These are phyloP conservation scores for Aegilops umbellulata DNA, from an alignment of 176 grass and related monocot species.

Conservation along the genomic window DNA sequence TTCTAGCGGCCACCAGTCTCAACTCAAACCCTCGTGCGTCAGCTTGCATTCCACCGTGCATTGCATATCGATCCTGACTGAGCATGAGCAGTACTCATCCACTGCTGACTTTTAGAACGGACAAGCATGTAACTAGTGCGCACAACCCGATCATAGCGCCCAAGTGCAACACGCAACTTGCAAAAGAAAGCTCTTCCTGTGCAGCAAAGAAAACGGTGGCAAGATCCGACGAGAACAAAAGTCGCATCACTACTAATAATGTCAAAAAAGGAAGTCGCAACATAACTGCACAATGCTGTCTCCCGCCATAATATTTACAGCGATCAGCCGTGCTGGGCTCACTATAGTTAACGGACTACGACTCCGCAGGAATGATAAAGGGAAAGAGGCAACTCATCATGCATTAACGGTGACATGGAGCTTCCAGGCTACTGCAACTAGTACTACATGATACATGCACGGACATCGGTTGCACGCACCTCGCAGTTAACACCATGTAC, in stretches of 20 bases:
- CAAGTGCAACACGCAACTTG: neutral
- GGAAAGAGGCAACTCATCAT: neutral
- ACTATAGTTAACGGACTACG: neutral
- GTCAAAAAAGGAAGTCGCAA: neutral
- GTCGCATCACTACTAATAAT: neutral
- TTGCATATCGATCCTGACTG: neutral
- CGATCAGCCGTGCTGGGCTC: neutral
- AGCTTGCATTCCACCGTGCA: neutral
- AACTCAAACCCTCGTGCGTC: neutral
- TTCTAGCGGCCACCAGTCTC: neutral
- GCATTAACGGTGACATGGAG: neutral
- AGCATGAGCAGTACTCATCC: neutral
- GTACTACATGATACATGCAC: neutral
- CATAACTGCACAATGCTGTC: neutral
- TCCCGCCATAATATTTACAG: neutral
- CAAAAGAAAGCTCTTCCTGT: neutral
- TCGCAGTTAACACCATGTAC: neutral
- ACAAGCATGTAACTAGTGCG: too few relatives aligned
- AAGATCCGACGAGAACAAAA: too few relatives aligned
- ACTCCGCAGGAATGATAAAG: neutral
- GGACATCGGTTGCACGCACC: neutral
- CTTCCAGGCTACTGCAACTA: neutral
- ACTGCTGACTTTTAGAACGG: neutral
- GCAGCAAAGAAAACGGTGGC: too few relatives aligned
- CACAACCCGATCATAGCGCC: neutral